Evolutionary conservation across 495 filamentous ascomycete genomes (phyloP), one percentile per base, ranked within the genome.

Genomic region (Trichocladium uniseriatum): DNA sequence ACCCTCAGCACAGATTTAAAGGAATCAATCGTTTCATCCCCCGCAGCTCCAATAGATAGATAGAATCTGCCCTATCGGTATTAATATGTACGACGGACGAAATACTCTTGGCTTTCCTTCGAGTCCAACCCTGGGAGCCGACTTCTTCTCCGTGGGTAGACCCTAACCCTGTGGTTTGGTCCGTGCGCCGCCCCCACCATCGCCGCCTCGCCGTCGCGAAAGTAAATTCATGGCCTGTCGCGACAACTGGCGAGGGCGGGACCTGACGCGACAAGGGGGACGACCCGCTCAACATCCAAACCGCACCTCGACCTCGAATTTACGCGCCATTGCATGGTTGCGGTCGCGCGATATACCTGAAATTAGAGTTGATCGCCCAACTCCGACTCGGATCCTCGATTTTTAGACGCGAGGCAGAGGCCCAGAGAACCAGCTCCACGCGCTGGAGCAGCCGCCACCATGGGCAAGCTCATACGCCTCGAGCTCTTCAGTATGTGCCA

Each of bases 391-490:
- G 8, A 27, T 34, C 16, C 16, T 20, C 29, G 20, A 48, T 39
- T 42, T 49, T 31, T 37, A 32, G 20, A 51, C 52, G 50, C 50
- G 50, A 58, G 48, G 15, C 10, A 14, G 5, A 32, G 44, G 36
- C 35, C 32, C 41, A 9, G 15, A 42, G 11, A 50, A n/a, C 29
- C 37, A 35, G 52, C 45, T 55, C 46, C 56, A 35, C 57, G 49
- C 52, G 38, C 21, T 10, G 38, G 42, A 51, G 49, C 57, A 48
- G 51, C 49, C 55, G 51, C 42, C 38, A 49, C 36, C 32, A 79
- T 79, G 76, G 76, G 92, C 61, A 96, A 96, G 72, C 85, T 98
- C 63, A 83, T 94, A 60, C 81, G 88, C 50, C 82, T 98, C 36
- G 92, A 97, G 76, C 78, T 98, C 54, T 90, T 85, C 72, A 96